A percentile compares a stretch with the other conserved stretches of the same genome.
Evolutionary conservation across 2,329 filamentous ascomycete genomes (phyloP).

Genomic region (Harringtonia aguacate): DNA sequence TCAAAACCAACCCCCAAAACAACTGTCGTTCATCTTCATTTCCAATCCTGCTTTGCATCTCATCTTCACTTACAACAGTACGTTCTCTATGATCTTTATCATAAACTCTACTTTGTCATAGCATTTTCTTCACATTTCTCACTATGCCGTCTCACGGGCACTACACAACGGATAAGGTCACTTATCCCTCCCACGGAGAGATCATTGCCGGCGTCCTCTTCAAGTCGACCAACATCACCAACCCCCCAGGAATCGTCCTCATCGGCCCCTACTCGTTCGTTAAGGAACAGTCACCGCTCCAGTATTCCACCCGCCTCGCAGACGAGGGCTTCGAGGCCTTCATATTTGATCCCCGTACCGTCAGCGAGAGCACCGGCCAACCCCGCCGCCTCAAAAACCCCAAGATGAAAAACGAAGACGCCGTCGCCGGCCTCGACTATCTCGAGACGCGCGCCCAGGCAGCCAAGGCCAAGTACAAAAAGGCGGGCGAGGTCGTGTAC

Average conservation of each 20-base stretch:
- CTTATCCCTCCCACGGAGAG: slow-evolving; percentile 3
- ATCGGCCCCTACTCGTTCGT: slow-evolving; percentile 2
- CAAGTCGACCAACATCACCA: neutral
- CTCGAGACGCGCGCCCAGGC: slow-evolving; percentile 1
- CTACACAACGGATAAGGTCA: slow-evolving; percentile 5
- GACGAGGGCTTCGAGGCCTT: slow-evolving; percentile 4
- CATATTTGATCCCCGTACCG: slow-evolving; percentile 3
- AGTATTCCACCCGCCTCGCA: slow-evolving; percentile 2
- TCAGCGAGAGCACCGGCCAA: slow-evolving; percentile 2
- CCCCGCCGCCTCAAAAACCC: slow-evolving; percentile 3
- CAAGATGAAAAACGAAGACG: slow-evolving; percentile 4
- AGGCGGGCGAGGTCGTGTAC: slow-evolving; percentile 4
- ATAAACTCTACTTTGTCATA: too few relatives aligned
- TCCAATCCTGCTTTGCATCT: too few relatives aligned
- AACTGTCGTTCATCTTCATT: too few relatives aligned
- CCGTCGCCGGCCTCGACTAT: slow-evolving; percentile 1
- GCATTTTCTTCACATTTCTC: too few relatives aligned
- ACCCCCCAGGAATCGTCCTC: slow-evolving; percentile 1
- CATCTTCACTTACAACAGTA: too few relatives aligned
- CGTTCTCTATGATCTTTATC: too few relatives aligned
- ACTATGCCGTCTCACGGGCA: slow-evolving; percentile 2
- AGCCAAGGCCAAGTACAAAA: neutral
- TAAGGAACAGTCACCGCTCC: slow-evolving; percentile 2
- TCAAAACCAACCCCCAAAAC: too few relatives aligned
- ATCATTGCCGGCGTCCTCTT: slow-evolving; percentile 3